Evolutionary conservation across 768 basidiomycete genomes (phyloP), one percentile per base, ranked within the genome.

Genomic region (Mycena maculata): DNA sequence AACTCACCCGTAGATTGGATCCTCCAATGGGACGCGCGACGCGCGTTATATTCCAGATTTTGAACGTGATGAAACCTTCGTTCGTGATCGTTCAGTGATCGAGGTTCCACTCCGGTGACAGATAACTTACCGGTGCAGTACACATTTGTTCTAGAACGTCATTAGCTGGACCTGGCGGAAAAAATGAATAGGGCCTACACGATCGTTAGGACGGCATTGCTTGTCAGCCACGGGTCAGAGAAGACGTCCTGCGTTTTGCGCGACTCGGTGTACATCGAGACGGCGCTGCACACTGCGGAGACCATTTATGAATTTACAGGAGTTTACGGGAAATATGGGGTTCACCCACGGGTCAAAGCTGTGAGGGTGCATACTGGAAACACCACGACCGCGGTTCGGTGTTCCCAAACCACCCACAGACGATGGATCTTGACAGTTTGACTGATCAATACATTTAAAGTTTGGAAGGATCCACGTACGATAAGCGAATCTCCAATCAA

Each of bases 331-430:
- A 18, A 25, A 30, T 11, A 22, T 25, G 0, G 7, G 20, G 4
- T 2, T 8, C 9, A 63, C 63, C 27, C 38, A 69, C 68, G 48
- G 6, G 68, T 69, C 3, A 69, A 52, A 7, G 68, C 62, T 12
- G 41, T 33, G 22, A 69, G 68, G 12, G 15, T 64, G 45, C 62
- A 69, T 10, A 65, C 57, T 1, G 68, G 68, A n/a, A 69, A 65
- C 28, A 65, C 27, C 8, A 65, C 52, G 23, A 69, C 39, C 2
- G n/a, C 20, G 1, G n/a, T 31, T 1, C 63, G 57, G 27, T 61
- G 68, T 48, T 65, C 68, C 68, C 68, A 69, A 4, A 69, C 68
- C 20, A 69, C 68, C 68, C 68, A 69, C 3, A 69, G 39, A 11
- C 68, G 68, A 30, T 69, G 68, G 9, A 69, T 69, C 68, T 68